Evolutionary conservation across 148 eudicot species (phyloP), one percentile per base, ranked within the genome.

Genomic region (Nyssa sinensis): DNA sequence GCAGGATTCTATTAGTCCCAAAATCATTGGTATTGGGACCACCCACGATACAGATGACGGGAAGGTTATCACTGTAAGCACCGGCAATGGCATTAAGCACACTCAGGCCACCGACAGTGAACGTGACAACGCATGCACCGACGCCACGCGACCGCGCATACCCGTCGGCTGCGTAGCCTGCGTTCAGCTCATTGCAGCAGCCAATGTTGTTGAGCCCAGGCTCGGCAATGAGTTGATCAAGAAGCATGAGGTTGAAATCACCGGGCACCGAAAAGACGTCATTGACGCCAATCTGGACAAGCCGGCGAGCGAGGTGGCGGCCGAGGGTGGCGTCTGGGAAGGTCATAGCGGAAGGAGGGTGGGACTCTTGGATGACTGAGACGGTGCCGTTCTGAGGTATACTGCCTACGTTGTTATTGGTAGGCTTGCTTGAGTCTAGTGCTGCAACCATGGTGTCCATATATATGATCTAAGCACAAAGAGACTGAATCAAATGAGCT

Each of bases 171-270:
- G 73, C 73, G n/a, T 70, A 70, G 13, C 73, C 73, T 0, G 73
- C 63, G 4, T 70, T 70, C 30, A 70, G 63, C 30, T 70, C 73
- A 8, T 70, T 70, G 73, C 73, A 70, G 73, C 64, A 60, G 66
- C 74, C 65, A 24, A 59, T 21, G 58, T 79, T 79, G 67, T 11
- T 73, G 34, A 79, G 81, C 12, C 74, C 64, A 1, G 81, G 81
- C 81, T 79, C 77, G 41, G 81, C 81, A 0, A 79, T 79, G 73
- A 79, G 77, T 58, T 79, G 77, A 24, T 79, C 81, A 31, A 79
- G 77, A 33, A 79, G 81, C 17, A 70, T 70, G 34, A 75, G 74
- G 72, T 79, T 75, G 70, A 37, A 79, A 61, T 37, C 81, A 41
- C 74, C 78, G 49, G 68, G 81, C 35, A 51, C 71, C 4, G 81